Conservation (phyloP, 2,329 filamentous ascomycete species). For the Diaporthe sp. region DNA sequence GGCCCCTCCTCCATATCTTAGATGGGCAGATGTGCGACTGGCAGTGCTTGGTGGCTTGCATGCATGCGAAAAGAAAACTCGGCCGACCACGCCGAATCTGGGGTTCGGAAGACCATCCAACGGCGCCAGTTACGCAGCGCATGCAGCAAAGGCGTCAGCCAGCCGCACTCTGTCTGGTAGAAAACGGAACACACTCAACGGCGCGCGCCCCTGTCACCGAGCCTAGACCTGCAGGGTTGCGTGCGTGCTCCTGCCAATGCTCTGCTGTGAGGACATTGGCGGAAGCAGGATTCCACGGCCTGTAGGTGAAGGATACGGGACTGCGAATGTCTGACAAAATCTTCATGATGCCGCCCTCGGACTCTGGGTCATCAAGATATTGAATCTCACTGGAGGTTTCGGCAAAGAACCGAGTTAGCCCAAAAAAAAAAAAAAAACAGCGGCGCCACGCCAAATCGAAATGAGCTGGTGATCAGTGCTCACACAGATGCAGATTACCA, state of each 20-base stretch:
- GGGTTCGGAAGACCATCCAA: constrained; percentile 21
- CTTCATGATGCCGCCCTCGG: background rate
- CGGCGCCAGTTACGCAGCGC: constrained; percentile 26
- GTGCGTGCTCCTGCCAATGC: background rate
- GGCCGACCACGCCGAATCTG: constrained; percentile 27
- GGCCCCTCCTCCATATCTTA: constrained; percentile 15
- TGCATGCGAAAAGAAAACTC: constrained; percentile 6
- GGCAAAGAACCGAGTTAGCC: constrained; percentile 31
- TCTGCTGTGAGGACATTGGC: background rate
- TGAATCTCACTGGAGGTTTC: constrained; percentile 16
- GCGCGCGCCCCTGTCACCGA: background rate
- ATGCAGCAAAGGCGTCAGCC: constrained; percentile 8
- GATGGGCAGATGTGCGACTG: constrained; percentile 20
- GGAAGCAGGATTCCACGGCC: background rate
- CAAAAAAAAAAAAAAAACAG: background rate
- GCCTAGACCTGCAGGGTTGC: constrained; percentile 11
- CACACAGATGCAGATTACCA: constrained; percentile 29
- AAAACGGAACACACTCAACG: constrained; percentile 1
- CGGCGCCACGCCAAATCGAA: constrained; percentile 25
- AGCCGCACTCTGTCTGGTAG: background rate
- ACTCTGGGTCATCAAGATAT: background rate
- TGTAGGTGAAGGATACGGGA: background rate
- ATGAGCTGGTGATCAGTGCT: constrained; percentile 35
- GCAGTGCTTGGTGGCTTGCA: constrained; percentile 31
- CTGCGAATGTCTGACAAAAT: background rate